phyloP scores from a whole-genome alignment of 1,284 basidiomycete species.

The Chiua sp. region DNA sequence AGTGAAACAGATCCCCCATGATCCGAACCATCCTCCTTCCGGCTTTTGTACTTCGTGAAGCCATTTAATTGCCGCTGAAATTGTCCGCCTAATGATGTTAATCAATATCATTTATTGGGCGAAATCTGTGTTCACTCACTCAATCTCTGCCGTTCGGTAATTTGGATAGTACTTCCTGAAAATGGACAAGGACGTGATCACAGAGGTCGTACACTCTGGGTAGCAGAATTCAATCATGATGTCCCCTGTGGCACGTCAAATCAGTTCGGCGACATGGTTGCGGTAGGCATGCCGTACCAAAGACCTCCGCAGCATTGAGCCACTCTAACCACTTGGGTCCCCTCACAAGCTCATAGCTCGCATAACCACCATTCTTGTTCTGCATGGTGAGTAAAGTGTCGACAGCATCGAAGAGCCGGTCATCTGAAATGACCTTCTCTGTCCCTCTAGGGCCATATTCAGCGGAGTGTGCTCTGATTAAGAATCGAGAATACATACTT shows the following conservation, averaged over 20 bases:
- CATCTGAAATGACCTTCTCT: slow-evolving; percentile 75
- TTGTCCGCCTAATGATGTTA: slow-evolving; percentile 51
- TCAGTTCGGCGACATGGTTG: slow-evolving; percentile 6
- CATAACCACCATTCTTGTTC: slow-evolving; percentile 90
- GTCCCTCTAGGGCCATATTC: slow-evolving; percentile 56
- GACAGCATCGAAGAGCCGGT: slow-evolving; percentile 85
- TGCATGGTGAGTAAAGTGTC: slow-evolving; percentile 91
- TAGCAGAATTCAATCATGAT: slow-evolving; percentile 96
- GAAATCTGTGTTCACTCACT: slow-evolving; percentile 52
- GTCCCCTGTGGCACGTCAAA: slow-evolving; percentile 58
- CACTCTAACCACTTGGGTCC: slow-evolving; percentile 83
- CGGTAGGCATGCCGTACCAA: slow-evolving; percentile 63
- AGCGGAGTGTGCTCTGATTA: neutral
- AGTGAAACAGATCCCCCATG: slow-evolving; percentile 97
- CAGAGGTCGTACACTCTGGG: slow-evolving; percentile 96
- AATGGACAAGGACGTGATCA: slow-evolving; percentile 85
- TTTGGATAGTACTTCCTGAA: slow-evolving; percentile 83
- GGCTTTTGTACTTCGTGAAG: slow-evolving; percentile 82
- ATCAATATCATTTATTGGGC: neutral
- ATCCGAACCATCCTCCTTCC: slow-evolving; percentile 96
- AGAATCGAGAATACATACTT: slow-evolving; percentile 52
- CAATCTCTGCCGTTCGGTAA: slow-evolving; percentile 84
- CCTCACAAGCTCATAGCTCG: slow-evolving; percentile 92
- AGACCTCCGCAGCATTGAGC: slow-evolving; percentile 94
- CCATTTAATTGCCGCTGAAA: slow-evolving; percentile 77